Evolutionary conservation across 352 stramenopile species (phyloP).

Genomic region (Globisporangium cystogenes): DNA sequence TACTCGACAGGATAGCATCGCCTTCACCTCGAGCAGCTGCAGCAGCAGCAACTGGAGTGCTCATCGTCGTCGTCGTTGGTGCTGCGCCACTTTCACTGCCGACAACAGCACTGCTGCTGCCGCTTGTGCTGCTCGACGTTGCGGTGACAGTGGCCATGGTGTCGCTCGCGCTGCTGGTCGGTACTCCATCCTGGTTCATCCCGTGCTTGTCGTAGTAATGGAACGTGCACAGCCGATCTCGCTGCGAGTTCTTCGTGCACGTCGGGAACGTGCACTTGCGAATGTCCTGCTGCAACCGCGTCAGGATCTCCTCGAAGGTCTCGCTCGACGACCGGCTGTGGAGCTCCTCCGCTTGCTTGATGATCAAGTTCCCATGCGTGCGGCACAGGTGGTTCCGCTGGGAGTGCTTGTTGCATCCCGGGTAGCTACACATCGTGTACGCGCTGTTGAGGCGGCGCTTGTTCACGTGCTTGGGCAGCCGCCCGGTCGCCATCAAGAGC

Average conservation of each 20-base stretch:
- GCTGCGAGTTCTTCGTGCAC: slow-evolving; percentile 85
- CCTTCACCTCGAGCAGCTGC: neutral
- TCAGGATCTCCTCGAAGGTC: slow-evolving; percentile 67
- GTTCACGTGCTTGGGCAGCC: slow-evolving; percentile 68
- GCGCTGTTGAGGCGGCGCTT: slow-evolving; percentile 84
- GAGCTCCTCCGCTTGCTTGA: slow-evolving; percentile 70
- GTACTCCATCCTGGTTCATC: neutral
- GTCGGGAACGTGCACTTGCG: slow-evolving; percentile 67
- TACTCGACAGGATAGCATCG: neutral
- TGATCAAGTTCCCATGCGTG: slow-evolving; percentile 78
- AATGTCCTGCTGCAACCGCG: slow-evolving; percentile 69
- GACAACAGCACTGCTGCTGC: neutral
- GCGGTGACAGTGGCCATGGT: neutral
- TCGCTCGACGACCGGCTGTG: slow-evolving; percentile 35
- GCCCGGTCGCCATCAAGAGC: slow-evolving; percentile 76
- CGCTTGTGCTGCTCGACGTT: slow-evolving; percentile 35
- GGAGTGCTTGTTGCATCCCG: slow-evolving; percentile 77
- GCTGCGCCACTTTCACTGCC: neutral
- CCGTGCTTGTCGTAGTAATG: slow-evolving; percentile 75
- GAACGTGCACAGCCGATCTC: slow-evolving; percentile 77
- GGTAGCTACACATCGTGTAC: slow-evolving; percentile 88
- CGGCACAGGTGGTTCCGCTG: slow-evolving; percentile 80
- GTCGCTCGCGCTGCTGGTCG: neutral
- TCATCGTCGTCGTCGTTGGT: too few relatives aligned
- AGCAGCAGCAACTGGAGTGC: neutral